Evolutionary conservation across 805 yeast genomes (phyloP).

Genomic region (Clavispora santaluciae): DNA sequence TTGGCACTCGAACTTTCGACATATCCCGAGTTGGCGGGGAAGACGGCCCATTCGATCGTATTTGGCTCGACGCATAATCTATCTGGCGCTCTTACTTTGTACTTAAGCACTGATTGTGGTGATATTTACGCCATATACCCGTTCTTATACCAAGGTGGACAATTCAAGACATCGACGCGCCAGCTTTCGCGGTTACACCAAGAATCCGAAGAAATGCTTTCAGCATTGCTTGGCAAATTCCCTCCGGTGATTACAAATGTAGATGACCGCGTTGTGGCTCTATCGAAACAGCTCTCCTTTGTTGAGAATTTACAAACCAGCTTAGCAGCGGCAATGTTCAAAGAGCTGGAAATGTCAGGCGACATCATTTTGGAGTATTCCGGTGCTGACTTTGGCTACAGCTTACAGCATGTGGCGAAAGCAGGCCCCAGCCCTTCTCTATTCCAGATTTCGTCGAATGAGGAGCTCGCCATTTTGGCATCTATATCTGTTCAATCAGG

Average conservation of each 20-base stretch:
- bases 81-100: slow-evolving; percentile 12
- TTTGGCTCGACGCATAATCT: slow-evolving; percentile 12
- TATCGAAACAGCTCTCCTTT: slow-evolving; percentile 4
- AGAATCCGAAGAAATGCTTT: slow-evolving; percentile 7
- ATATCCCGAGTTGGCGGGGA: slow-evolving; percentile 4
- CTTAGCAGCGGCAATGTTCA: neutral
- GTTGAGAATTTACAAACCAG: slow-evolving; percentile 3
- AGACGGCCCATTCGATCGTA: slow-evolving; percentile 9
- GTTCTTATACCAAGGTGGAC: slow-evolving; percentile 5
- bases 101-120: slow-evolving; percentile 10
- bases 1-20: slow-evolving; percentile 3
- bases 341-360: neutral
- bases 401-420: slow-evolving; percentile 6
- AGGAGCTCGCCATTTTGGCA: slow-evolving; percentile 4
- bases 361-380: neutral
- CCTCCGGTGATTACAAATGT: slow-evolving; percentile 10
- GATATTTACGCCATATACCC: slow-evolving; percentile 12
- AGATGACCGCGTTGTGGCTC: slow-evolving; percentile 2
- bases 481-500: slow-evolving; percentile 3
- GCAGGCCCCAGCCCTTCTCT: slow-evolving; percentile 5
- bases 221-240: slow-evolving; percentile 3
- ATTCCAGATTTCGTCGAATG: slow-evolving; percentile 1
- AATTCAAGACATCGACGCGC: slow-evolving; percentile 6
- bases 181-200: slow-evolving; percentile 6
- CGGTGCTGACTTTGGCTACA: neutral